Percentiles rank a stretch among this genome's conserved stretches.
Conservation (phyloP, 768 basidiomycete species). For the Mycena sanguinolenta region DNA sequence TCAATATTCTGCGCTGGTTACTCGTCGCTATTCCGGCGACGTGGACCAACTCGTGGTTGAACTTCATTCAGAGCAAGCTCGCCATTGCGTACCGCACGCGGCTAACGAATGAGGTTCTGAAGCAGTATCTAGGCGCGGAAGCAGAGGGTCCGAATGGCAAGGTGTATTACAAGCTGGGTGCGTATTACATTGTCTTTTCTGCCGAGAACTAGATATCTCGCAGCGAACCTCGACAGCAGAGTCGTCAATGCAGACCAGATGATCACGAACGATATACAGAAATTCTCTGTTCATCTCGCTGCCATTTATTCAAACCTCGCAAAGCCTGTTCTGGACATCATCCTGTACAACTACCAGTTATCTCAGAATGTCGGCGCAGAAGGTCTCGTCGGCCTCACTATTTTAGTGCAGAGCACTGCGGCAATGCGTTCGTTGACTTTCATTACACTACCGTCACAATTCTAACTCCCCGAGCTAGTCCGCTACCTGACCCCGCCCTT, state of each 20-base stretch:
- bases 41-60: constrained; percentile 93
- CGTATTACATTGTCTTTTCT: constrained; percentile 40
- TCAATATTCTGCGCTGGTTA: constrained; percentile 91
- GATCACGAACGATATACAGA: constrained; percentile 96
- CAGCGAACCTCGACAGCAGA: constrained; percentile 94
- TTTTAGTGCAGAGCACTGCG: constrained; percentile 88
- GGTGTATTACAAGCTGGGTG: constrained; percentile 93
- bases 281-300: constrained; percentile 90
- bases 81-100: constrained; percentile 90
- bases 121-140: constrained; percentile 85
- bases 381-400: constrained; percentile 84
- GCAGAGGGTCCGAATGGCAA: constrained; percentile 78
- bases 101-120: constrained; percentile 85
- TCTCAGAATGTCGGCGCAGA: constrained; percentile 96
- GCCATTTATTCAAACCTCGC: constrained; percentile 95
- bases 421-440: constrained; percentile 72
- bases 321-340: constrained; percentile 92
- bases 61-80: constrained; percentile 94
- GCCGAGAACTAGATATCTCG: constrained; percentile 1
- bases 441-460: not conserved
- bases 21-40: constrained; percentile 94
- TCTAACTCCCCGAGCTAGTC: constrained; percentile 61
- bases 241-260: constrained; percentile 98
- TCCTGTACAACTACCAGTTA: constrained; percentile 96
- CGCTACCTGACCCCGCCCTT: constrained; percentile 92